Evolutionary conservation across 2,329 filamentous ascomycete genomes (phyloP), one percentile per base, ranked within the genome.

Genomic region (Trichoderma koningiopsis): DNA sequence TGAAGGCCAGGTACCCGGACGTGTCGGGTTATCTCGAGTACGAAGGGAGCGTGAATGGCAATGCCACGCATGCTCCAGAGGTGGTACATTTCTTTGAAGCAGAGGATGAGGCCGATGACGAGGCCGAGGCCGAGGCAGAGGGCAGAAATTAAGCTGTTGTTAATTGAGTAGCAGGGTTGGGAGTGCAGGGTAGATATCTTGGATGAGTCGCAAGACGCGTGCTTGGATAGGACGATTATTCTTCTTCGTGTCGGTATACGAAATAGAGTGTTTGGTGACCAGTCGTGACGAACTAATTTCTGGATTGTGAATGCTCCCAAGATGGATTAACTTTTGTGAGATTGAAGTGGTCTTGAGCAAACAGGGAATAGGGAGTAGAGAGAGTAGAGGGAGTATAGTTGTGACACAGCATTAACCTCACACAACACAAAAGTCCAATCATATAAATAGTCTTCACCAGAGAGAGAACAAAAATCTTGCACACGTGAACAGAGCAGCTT

Each of bases 41-140:
- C 67, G 83, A 83, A 0, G 83, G 84, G 0, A 80, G 75, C 35
- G 84, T 82, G 0, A 84, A 83, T 57, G 84, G 84, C 2, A 85
- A 81, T 59, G 62, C 59, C 10, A 70, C 68, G 40, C 70, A 72
- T 52, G 27, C 56, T 14, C 58, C 70, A 3, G 14, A 56, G 62
- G 71, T 68, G 24, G 33, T 70, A 16, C 71, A 72, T 33, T 72
- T 70, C 43, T 56, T 49, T 35, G 66, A 70, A 19, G 5, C 52
- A 10, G 40, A 43, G 6, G 16, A 43, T 35, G 33, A 35, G 33
- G 33, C 4, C 3, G 33, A 35, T 35, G 33, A 35, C 33, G 33
- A 35, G 33, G 33, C 11, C 2, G 11, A 35, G 33, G 19, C 31
- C 31, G 31, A 33, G 31, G 31, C 31, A 33, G 7, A 33, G 31